Evolutionary conservation across 495 filamentous ascomycete genomes (phyloP).

Genomic region (Hypomontagnella monticulosa): DNA sequence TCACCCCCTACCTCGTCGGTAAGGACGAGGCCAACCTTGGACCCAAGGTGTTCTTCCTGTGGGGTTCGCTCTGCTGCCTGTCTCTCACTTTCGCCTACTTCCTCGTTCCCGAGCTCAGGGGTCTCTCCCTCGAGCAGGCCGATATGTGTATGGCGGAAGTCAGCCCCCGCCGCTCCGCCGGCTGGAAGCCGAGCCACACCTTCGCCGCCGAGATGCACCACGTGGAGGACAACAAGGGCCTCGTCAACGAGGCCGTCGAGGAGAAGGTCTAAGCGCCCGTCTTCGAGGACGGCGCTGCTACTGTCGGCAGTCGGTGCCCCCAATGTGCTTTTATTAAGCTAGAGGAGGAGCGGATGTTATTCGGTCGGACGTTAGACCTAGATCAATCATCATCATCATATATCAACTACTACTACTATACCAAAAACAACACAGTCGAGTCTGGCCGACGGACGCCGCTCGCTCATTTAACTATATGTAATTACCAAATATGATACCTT

Average conservation of each 20-base stretch:
- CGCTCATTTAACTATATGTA: too few relatives aligned
- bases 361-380: too few relatives aligned
- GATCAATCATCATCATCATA: too few relatives aligned
- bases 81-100: constrained; percentile 73
- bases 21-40: constrained; percentile 64
- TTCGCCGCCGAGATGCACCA: constrained; percentile 67
- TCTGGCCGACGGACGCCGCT: too few relatives aligned
- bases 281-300: background rate
- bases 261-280: constrained; percentile 40
- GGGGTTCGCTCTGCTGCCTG: constrained; percentile 67
- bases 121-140: constrained; percentile 79
- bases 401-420: too few relatives aligned
- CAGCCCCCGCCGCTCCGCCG: constrained; percentile 64
- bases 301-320: too few relatives aligned
- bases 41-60: constrained; percentile 74
- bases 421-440: too few relatives aligned
- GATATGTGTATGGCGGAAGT: constrained; percentile 80
- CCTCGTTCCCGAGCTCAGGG: constrained; percentile 80
- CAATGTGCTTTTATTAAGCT: too few relatives aligned
- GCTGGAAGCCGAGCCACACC: constrained; percentile 71
- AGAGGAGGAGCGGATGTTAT: too few relatives aligned
- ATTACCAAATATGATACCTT: too few relatives aligned
- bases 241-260: constrained; percentile 28
- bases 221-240: constrained; percentile 35
- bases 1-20: constrained; percentile 73